Conservation (phyloP, 768 basidiomycete species). For the Amanita pallidorosea region DNA sequence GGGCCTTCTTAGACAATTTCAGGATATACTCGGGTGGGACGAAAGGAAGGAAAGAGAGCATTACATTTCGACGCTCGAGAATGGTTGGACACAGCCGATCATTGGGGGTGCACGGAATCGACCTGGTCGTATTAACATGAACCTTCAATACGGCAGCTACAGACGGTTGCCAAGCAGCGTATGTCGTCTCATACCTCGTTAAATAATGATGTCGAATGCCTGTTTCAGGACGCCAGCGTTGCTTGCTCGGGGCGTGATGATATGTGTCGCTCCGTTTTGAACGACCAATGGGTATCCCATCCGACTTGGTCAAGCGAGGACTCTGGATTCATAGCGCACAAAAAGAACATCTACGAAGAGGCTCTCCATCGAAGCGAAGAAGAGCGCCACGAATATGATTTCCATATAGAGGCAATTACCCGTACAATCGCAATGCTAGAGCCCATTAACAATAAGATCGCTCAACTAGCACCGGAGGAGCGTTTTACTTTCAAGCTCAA, state of each 20-base stretch:
- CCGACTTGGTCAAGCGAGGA: slow-evolving; percentile 95
- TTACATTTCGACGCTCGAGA: slow-evolving; percentile 35
- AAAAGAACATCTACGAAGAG: slow-evolving; percentile 95
- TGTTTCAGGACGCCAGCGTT: slow-evolving; percentile 67
- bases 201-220: background rate
- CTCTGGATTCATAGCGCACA: slow-evolving; percentile 79
- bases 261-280: slow-evolving; percentile 92
- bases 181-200: slow-evolving; percentile 20
- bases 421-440: slow-evolving; percentile 88
- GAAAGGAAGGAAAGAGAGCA: slow-evolving; percentile 54
- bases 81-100: slow-evolving; percentile 40
- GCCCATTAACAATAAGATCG: slow-evolving; percentile 82
- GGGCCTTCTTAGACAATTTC: slow-evolving; percentile 74
- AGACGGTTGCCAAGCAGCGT: slow-evolving; percentile 72
- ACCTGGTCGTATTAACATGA: slow-evolving; percentile 56
- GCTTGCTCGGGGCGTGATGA: slow-evolving; percentile 93
- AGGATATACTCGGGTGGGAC: slow-evolving; percentile 82
- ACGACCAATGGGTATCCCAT: slow-evolving; percentile 98
- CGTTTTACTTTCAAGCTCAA: slow-evolving; percentile 76
- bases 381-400: slow-evolving; percentile 98
- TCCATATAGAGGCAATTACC: slow-evolving; percentile 91
- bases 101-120: slow-evolving; percentile 28
- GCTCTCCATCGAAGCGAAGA: slow-evolving; percentile 94
- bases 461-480: slow-evolving; percentile 69
- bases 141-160: slow-evolving; percentile 80